Evolutionary conservation across 257 asterid species (phyloP).

Genomic region (Rubia yunnanensis): DNA sequence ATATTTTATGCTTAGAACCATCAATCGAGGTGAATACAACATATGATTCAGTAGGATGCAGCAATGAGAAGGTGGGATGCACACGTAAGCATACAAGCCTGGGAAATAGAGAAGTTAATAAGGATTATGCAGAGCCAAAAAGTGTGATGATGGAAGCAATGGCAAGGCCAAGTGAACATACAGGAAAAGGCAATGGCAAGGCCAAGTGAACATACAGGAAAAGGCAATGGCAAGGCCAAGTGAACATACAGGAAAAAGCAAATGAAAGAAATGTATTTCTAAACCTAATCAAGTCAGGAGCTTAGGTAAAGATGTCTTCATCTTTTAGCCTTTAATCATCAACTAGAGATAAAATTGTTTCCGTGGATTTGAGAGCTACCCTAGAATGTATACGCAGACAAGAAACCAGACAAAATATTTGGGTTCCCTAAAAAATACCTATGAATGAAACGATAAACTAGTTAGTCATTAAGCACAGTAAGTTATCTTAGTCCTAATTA

Average conservation of each 20-base stretch:
- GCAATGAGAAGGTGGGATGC: constrained; percentile 68
- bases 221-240: neutral
- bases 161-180: neutral
- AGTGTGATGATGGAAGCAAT: neutral
- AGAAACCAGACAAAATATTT: neutral
- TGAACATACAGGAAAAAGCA: neutral
- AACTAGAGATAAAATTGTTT: too few relatives aligned
- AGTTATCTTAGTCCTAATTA: neutral
- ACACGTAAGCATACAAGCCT: constrained; percentile 95
- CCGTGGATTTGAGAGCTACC: too few relatives aligned
- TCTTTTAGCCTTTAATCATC: too few relatives aligned
- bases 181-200: neutral
- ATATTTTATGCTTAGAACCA: constrained; percentile 61
- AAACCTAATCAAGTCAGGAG: neutral
- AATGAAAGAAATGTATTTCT: neutral
- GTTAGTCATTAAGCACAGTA: neutral
- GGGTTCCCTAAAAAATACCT: neutral
- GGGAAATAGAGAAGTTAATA: constrained; percentile 5
- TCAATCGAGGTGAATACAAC: constrained; percentile 62
- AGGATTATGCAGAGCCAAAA: neutral
- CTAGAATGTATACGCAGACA: neutral
- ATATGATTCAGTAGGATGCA: constrained; percentile 73
- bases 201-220: neutral
- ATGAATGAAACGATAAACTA: neutral
- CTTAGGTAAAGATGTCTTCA: too few relatives aligned